These are phyloP conservation scores for Licmophora abbreviata DNA, from an alignment of 108 stramenopile species.

Conservation along the genomic window DNA sequence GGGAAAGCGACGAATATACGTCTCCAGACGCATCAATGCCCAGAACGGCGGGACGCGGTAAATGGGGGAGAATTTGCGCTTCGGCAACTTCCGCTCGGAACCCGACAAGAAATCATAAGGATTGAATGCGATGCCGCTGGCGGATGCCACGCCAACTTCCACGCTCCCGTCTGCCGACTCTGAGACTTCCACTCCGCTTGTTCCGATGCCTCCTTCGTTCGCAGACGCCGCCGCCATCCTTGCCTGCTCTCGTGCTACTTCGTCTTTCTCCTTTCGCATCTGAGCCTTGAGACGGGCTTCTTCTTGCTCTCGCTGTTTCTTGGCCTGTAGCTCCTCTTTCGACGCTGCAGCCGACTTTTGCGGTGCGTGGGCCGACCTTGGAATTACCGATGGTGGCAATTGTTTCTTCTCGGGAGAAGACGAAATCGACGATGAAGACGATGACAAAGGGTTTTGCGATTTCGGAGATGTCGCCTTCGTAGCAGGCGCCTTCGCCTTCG, in stretches of 20 bases:
- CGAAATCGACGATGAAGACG: background rate
- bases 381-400: too few relatives aligned
- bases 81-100: conserved; percentile 59
- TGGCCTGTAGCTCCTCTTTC: conserved; percentile 33
- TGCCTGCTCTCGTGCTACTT: conserved; percentile 11
- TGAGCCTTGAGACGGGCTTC: conserved; percentile 30
- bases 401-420: background rate
- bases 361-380: background rate
- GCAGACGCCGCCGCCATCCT: background rate
- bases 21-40: conserved; percentile 74
- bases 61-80: conserved; percentile 75
- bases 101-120: conserved; percentile 77
- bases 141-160: conserved; percentile 18
- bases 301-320: conserved; percentile 37
- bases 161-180: conserved; percentile 18
- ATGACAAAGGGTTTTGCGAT: background rate
- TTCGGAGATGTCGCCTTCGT: background rate
- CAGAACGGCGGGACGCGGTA: conserved; percentile 83
- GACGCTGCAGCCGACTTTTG: conserved; percentile 7
- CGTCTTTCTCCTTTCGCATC: conserved; percentile 50
- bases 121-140: conserved; percentile 51
- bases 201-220: conserved; percentile 32
- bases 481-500: background rate
- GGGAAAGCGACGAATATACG: conserved; percentile 57
- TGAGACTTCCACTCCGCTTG: conserved; percentile 44